phyloP scores from a whole-genome alignment of 2,329 filamentous ascomycete species.

The Penicillium sp. region DNA sequence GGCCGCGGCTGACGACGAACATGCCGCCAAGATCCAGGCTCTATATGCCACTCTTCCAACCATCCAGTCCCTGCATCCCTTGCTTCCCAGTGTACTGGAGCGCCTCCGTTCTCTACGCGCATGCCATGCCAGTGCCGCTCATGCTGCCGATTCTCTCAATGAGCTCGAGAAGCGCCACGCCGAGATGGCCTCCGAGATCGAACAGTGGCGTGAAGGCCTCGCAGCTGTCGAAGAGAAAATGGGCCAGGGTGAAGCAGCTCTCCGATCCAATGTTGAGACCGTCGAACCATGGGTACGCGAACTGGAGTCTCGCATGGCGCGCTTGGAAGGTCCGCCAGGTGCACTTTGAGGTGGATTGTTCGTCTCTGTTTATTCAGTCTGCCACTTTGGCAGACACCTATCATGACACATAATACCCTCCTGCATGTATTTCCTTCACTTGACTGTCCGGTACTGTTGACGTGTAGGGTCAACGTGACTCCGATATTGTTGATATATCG shows the following conservation, averaged over 20 bases:
- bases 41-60: constrained; percentile 85
- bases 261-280: constrained; percentile 76
- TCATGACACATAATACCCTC: constrained; percentile 28
- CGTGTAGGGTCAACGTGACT: too few relatives aligned
- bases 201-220: constrained; percentile 79
- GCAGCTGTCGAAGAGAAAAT: constrained; percentile 75
- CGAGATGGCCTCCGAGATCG: constrained; percentile 79
- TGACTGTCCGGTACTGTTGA: background rate
- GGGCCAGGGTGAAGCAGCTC: constrained; percentile 63
- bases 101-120: constrained; percentile 76
- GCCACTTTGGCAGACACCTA: constrained; percentile 5
- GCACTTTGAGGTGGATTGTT: constrained; percentile 7
- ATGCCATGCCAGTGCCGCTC: constrained; percentile 83
- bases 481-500: constrained; percentile 10
- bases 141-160: constrained; percentile 72
- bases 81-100: constrained; percentile 81
- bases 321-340: constrained; percentile 45
- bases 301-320: constrained; percentile 72
- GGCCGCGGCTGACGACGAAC: constrained; percentile 59
- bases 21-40: constrained; percentile 82
- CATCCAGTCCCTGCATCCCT: constrained; percentile 79
- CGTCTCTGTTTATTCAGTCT: constrained; percentile 9
- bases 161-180: constrained; percentile 74
- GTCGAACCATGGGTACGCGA: constrained; percentile 87
- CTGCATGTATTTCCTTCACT: constrained; percentile 16